phyloP scores from a whole-genome alignment of 768 basidiomycete genomes.

The Rhodosporidiobolus odoratus region DNA sequence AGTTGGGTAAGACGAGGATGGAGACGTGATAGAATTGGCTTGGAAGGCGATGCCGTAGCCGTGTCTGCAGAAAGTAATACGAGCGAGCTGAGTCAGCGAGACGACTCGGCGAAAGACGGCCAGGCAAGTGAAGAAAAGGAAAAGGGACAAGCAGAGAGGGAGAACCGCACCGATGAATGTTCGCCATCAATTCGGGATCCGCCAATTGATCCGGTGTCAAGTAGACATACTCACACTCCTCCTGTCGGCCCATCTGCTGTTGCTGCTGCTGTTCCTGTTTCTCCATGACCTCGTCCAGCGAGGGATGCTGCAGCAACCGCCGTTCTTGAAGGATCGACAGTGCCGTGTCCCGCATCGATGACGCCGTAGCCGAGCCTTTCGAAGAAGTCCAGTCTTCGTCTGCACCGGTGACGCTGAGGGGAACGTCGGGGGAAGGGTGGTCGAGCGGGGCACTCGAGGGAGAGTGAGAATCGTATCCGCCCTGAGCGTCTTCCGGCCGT shows the following conservation, averaged over 20 bases:
- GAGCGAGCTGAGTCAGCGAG: too few species aligned
- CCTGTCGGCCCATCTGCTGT: too few species aligned
- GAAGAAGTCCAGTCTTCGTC: background rate
- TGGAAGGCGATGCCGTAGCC: constrained; percentile 31
- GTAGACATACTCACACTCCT: constrained; percentile 16
- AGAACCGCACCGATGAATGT: constrained; percentile 16
- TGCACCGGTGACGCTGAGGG: background rate
- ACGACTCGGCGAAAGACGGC: too few species aligned
- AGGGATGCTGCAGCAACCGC: background rate
- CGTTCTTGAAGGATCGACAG: constrained; percentile 16
- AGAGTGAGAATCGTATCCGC: background rate
- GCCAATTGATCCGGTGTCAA: constrained; percentile 17
- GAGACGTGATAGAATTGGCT: background rate
- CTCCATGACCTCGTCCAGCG: background rate
- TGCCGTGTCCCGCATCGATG: constrained; percentile 14
- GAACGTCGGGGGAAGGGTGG: background rate
- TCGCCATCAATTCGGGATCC: background rate
- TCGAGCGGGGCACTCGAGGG: background rate
- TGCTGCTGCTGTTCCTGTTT: background rate
- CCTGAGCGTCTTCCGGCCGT: background rate
- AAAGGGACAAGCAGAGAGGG: background rate
- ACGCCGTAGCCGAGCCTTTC: background rate
- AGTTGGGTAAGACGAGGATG: background rate
- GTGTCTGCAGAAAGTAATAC: constrained; percentile 3
- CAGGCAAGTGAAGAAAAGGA: too few species aligned